Evolutionary conservation across 768 basidiomycete species (phyloP), one percentile per base, ranked within the genome.

Genomic region (Roridomyces roridus): DNA sequence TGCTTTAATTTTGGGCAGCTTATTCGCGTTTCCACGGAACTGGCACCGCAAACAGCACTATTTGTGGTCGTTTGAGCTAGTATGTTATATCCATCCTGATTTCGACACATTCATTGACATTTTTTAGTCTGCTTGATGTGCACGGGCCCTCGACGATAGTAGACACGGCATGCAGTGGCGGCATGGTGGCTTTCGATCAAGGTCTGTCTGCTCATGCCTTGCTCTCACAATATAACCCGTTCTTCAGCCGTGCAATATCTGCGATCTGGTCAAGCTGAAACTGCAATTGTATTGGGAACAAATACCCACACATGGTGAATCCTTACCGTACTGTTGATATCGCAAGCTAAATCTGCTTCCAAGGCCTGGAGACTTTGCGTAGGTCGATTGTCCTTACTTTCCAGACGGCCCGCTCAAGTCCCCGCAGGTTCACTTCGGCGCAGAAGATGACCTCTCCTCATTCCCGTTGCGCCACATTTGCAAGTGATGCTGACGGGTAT

Each of bases 61-160:
- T 66, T 4, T 71, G 72, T 42, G 74, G 74, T 34, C 67, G 74
- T 20, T 46, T 75, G 26, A 75, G 74, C 70, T 75, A 75, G 74
- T 75, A 20, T 37, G 73, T 57, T 45, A 17, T 10, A 31, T 12
- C n/a, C n/a, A n/a, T n/a, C n/a, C n/a, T n/a, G n/a, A n/a, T n/a
- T n/a, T n/a, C n/a, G n/a, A n/a, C n/a, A n/a, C n/a, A n/a, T n/a
- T n/a, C n/a, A n/a, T n/a, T n/a, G n/a, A n/a, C n/a, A n/a, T 3
- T 18, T 25, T 28, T 14, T 40, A 75, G 74, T 46, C 51, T 74
- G 10, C 65, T 75, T 20, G 74, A 75, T 45, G 62, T 74, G 12
- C 71, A 74, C 46, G 74, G 74, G 15, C 74, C 74, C 7, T 75
- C 74, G 7, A 50, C 71, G 14, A 69, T 72, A 12, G 59, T 72